These are phyloP conservation scores for Leishmania martiniquensis DNA, from an alignment of 208 protist species.

Conservation along the genomic window DNA sequence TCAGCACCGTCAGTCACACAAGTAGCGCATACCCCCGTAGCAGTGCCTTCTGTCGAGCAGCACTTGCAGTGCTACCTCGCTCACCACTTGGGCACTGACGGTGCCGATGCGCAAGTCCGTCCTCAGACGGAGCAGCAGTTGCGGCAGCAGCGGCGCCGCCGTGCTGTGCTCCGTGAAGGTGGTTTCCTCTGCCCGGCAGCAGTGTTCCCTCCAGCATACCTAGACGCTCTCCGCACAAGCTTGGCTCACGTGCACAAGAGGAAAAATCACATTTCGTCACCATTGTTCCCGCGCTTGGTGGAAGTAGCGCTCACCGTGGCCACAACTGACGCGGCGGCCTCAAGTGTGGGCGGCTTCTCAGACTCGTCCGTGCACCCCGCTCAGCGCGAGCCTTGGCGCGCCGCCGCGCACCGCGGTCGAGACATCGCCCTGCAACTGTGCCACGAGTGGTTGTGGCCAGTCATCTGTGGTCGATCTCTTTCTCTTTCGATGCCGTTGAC, in stretches of 20 bases:
- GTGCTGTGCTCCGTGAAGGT: neutral
- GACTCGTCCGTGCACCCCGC: too few species aligned
- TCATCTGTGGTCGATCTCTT: constrained; percentile 13
- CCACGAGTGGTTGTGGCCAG: constrained; percentile 31
- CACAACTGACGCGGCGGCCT: neutral
- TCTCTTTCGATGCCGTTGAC: neutral
- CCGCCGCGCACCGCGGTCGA: constrained; percentile 7
- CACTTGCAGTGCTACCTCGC: constrained; percentile 22
- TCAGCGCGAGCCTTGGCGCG: neutral
- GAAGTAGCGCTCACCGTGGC: constrained; percentile 35
- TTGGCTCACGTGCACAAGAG: constrained; percentile 26
- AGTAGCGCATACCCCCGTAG: too few species aligned
- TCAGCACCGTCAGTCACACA: neutral
- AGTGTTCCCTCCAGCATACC: constrained; percentile 22
- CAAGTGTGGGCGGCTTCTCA: neutral
- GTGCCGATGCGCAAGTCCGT: neutral
- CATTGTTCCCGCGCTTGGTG: constrained; percentile 53
- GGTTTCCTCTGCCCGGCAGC: constrained; percentile 24
- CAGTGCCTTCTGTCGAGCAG: constrained; percentile 15
- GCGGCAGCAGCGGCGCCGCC: neutral
- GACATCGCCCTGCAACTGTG: constrained; percentile 15
- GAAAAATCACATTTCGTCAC: constrained; percentile 44
- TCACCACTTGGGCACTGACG: neutral
- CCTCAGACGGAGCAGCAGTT: neutral
- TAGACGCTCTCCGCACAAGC: constrained; percentile 17